A percentile compares a stretch with the other conserved stretches of the same genome.
phyloP scores from a whole-genome alignment of 352 stramenopile species.

The Pythium monospermum region DNA sequence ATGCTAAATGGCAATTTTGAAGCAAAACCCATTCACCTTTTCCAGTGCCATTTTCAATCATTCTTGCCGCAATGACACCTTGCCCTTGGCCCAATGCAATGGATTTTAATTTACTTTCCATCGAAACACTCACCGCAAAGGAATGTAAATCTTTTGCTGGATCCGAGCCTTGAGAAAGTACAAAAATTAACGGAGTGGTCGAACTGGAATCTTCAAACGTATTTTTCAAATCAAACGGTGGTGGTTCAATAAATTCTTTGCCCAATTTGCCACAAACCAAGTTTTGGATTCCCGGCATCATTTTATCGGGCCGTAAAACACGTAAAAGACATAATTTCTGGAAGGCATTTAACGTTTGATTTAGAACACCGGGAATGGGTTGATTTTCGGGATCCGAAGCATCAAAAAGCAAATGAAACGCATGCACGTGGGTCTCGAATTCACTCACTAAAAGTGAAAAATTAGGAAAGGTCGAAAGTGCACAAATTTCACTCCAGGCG shows the following conservation, averaged over 20 bases:
- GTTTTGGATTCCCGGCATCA: conserved; percentile 86
- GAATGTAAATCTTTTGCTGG: conserved; percentile 91
- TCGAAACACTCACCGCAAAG: conserved; percentile 83
- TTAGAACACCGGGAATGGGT: conserved; percentile 49
- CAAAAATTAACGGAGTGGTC: conserved; percentile 91
- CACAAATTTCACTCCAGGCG: conserved; percentile 76
- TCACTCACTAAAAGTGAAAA: conserved; percentile 55
- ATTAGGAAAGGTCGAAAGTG: conserved; percentile 54
- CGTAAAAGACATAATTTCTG: conserved; percentile 80
- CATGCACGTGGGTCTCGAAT: conserved; percentile 42
- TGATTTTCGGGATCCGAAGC: conserved; percentile 77
- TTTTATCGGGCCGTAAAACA: conserved; percentile 75
- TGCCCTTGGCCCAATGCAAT: conserved; percentile 93
- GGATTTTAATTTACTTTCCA: conserved; percentile 89
- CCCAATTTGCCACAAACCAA: conserved; percentile 88
- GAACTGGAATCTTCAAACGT: conserved; percentile 89
- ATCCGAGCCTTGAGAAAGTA: conserved; percentile 92
- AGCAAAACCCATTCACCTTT: conserved; percentile 93
- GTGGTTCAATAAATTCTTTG: conserved; percentile 88
- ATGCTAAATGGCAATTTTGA: conserved; percentile 94
- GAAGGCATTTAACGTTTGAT: conserved; percentile 69
- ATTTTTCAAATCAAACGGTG: conserved; percentile 86
- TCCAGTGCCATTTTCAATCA: conserved; percentile 87
- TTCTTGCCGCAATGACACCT: conserved; percentile 82
- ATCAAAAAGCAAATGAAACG: conserved; percentile 75